Evolutionary conservation across 2,329 filamentous ascomycete genomes (phyloP).

Genomic region (Knoxdaviesia proteae): DNA sequence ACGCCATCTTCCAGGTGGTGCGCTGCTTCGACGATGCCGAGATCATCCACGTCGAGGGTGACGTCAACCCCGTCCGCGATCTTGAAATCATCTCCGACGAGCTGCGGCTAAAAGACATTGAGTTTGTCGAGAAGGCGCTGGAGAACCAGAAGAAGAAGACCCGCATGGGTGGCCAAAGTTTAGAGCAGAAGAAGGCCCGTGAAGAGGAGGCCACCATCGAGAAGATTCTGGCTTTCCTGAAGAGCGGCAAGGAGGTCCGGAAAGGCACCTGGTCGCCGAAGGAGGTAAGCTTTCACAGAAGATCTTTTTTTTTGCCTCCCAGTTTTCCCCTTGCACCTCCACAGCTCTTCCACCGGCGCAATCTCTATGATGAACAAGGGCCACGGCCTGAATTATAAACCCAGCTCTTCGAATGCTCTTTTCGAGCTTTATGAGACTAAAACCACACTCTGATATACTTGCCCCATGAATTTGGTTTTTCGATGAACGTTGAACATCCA

Average conservation of each 20-base stretch:
- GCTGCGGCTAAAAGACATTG: slow-evolving; percentile 92
- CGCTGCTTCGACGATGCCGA: slow-evolving; percentile 97
- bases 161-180: slow-evolving; percentile 73
- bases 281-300: slow-evolving; percentile 48
- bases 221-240: slow-evolving; percentile 65
- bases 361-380: slow-evolving; percentile 92
- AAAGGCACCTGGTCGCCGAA: slow-evolving; percentile 80
- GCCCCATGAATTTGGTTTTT: slow-evolving; percentile 5
- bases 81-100: slow-evolving; percentile 94
- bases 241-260: slow-evolving; percentile 81
- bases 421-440: slow-evolving; percentile 73
- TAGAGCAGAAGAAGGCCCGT: slow-evolving; percentile 95
- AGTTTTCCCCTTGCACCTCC: slow-evolving; percentile 2
- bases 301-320: slow-evolving; percentile 5
- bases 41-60: slow-evolving; percentile 98
- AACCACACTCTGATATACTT: slow-evolving; percentile 41
- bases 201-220: slow-evolving; percentile 87
- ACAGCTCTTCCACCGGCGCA: slow-evolving; percentile 3
- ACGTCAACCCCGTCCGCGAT: slow-evolving; percentile 88
- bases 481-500: slow-evolving; percentile 1
- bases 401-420: slow-evolving; percentile 98
- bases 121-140: slow-evolving; percentile 90
- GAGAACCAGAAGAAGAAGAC: slow-evolving; percentile 91
- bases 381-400: slow-evolving; percentile 86
- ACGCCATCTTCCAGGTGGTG: slow-evolving; percentile 94